A percentile compares a stretch with the other conserved stretches of the same genome.
Conservation (phyloP, 805 yeast genomes). For the Candida koratica region DNA sequence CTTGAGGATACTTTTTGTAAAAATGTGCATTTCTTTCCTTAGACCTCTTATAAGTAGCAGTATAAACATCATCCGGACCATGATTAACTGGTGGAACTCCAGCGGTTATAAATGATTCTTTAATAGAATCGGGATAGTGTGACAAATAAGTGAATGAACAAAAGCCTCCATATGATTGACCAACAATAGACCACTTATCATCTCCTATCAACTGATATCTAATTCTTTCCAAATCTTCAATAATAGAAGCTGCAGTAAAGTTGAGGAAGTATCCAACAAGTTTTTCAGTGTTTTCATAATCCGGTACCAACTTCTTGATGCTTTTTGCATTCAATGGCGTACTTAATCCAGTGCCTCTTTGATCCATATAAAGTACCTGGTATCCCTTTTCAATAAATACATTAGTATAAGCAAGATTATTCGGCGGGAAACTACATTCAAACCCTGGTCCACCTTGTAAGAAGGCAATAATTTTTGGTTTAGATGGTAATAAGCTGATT, state of each 20-base stretch:
- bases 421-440: conserved; percentile 37
- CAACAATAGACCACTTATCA: conserved; percentile 48
- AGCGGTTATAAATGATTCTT: conserved; percentile 48
- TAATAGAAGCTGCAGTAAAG: conserved; percentile 53
- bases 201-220: conserved; percentile 33
- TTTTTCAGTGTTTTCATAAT: conserved; percentile 14
- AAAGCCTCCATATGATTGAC: conserved; percentile 58
- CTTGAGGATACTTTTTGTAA: conserved; percentile 48
- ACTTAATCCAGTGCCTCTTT: conserved; percentile 59
- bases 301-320: conserved; percentile 17
- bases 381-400: conserved; percentile 39
- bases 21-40: conserved; percentile 45
- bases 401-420: conserved; percentile 24
- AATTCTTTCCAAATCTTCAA: conserved; percentile 47
- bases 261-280: conserved; percentile 40
- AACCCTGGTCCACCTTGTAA: conserved; percentile 58
- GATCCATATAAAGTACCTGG: conserved; percentile 48
- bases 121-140: conserved; percentile 37
- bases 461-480: conserved; percentile 37
- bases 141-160: conserved; percentile 49
- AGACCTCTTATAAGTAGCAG: conserved; percentile 45
- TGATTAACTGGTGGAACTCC: conserved; percentile 54
- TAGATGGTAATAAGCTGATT: conserved; percentile 22
- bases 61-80: conserved; percentile 46
- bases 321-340: conserved; percentile 40